Base-by-base conservation (phyloP, 225 moss, liverwort and hornwort genomes). In the Marchantia paleacea region DNA sequence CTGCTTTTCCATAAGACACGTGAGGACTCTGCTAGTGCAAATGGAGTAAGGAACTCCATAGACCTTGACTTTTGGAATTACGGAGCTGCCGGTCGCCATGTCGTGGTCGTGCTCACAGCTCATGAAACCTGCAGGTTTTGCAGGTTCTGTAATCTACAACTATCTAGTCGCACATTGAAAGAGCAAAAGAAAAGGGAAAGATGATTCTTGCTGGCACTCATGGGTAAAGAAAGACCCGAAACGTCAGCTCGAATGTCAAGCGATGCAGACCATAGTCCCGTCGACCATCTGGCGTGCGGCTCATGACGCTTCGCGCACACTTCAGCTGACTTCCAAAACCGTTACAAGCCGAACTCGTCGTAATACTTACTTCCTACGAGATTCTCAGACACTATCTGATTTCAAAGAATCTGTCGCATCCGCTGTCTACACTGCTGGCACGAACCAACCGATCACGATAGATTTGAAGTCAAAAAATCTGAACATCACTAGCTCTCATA, bases 21-120 rank as follows among this genome's bases (percentile, higher is more conserved):
- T 55, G 19, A 88, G 52, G 1, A 88, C 88, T 80, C 88, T 78
- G 29, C 83, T 78, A 6, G 88, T 88, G 52, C 85, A 88, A 28
- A 81, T 78, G 15, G 85, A 88, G 31, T 78, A 75, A 10, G 85
- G 85, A 81, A 76, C 73, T 12, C 88, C 88, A 66, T 75, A 85
- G 3, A 88, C 72, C 75, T 81, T 82, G 22, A 85, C 73, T 75
- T 82, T 87, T 3, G 78, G 78, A 66, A 66, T 20, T 3, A 66
- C 10, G 25, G 78, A 51, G 66, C 78, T 78, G 49, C 20, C 25
- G 66, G 61, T 50, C 51, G 78, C 61, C 78, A 78, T 78, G 16
- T 67, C 47, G 71, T 39, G 62, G 62, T 10, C 7, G 15, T 18
- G 62, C 24, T 18, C 6, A 24, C 62, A 62, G n/a, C 22, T 58